Evolutionary conservation across 2,329 filamentous ascomycete species (phyloP).

Genomic region (Alternaria gansuensis): DNA sequence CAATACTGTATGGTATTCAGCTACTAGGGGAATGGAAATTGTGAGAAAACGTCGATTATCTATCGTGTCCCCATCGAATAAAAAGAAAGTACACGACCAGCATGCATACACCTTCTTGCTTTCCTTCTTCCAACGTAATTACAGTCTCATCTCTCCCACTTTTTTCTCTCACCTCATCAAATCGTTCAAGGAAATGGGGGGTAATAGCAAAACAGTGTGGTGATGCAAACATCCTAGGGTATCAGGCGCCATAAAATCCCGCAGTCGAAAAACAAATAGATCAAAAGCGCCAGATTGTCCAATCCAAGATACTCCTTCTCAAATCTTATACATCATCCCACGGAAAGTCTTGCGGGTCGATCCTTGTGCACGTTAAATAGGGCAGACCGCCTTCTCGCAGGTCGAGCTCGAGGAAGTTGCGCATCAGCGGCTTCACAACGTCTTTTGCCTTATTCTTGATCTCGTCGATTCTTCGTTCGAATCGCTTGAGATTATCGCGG

Average conservation of each 20-base stretch:
- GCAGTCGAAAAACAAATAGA: conserved; percentile 3
- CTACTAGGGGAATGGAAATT: neutral
- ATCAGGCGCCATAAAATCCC: conserved; percentile 26
- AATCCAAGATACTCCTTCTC: conserved; percentile 1
- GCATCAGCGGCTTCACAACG: conserved; percentile 83
- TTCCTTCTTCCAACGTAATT: neutral
- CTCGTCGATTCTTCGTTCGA: conserved; percentile 88
- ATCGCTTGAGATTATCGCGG: conserved; percentile 82
- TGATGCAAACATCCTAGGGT: conserved; percentile 21
- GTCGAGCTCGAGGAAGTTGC: conserved; percentile 84
- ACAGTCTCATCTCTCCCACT: neutral
- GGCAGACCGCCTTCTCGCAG: conserved; percentile 64
- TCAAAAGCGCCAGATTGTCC: conserved; percentile 18
- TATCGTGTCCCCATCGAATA: neutral
- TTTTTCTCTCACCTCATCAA: conserved; percentile 8
- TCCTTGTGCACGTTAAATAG: conserved; percentile 71
- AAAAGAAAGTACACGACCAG: conserved; percentile 11
- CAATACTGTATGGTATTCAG: neutral
- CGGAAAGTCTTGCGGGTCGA: conserved; percentile 69
- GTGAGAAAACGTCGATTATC: conserved; percentile 1
- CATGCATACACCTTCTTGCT: conserved; percentile 1
- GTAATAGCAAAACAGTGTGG: neutral
- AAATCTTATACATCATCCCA: conserved; percentile 59
- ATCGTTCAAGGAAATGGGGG: conserved; percentile 11
- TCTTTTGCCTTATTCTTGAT: conserved; percentile 85